A percentile compares a stretch with the other conserved stretches of the same genome.
Evolutionary conservation across 345 rosid species (phyloP).

Genomic region (Syzygium grande): DNA sequence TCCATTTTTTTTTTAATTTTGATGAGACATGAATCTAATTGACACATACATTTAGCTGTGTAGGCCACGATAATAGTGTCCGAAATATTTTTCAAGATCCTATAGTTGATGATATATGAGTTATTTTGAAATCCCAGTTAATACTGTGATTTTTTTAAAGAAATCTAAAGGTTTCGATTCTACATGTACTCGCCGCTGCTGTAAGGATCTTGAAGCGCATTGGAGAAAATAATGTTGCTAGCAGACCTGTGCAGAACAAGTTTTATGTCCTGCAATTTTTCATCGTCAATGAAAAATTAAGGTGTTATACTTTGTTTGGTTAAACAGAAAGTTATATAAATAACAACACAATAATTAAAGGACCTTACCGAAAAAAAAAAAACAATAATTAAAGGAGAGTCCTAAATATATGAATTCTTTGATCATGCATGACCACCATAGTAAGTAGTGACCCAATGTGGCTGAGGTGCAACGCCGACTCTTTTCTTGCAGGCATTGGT

Average conservation of each 20-base stretch:
- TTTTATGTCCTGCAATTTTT: slow-evolving; percentile 28
- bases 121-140: neutral
- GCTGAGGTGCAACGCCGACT: slow-evolving; percentile 27
- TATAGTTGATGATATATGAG: neutral
- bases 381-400: too few relatives aligned
- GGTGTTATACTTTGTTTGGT: too few relatives aligned
- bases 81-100: neutral
- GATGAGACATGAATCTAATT: fast-evolving
- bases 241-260: slow-evolving; percentile 29
- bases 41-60: neutral
- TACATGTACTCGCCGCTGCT: slow-evolving; percentile 37
- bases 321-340: too few relatives aligned
- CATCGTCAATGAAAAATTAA: neutral
- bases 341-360: too few relatives aligned
- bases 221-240: slow-evolving; percentile 55
- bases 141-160: neutral
- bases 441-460: slow-evolving; percentile 45
- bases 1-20: neutral
- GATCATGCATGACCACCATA: slow-evolving; percentile 35
- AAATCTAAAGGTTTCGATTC: neutral
- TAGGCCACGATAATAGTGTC: neutral
- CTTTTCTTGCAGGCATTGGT: neutral
- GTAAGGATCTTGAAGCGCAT: slow-evolving; percentile 49
- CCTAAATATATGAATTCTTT: too few relatives aligned
- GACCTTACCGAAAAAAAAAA: too few relatives aligned